Percentiles rank a stretch among this genome's conserved stretches.
Conservation (phyloP, 805 yeast genomes). For the Teunomyces barrocoloradensis region DNA sequence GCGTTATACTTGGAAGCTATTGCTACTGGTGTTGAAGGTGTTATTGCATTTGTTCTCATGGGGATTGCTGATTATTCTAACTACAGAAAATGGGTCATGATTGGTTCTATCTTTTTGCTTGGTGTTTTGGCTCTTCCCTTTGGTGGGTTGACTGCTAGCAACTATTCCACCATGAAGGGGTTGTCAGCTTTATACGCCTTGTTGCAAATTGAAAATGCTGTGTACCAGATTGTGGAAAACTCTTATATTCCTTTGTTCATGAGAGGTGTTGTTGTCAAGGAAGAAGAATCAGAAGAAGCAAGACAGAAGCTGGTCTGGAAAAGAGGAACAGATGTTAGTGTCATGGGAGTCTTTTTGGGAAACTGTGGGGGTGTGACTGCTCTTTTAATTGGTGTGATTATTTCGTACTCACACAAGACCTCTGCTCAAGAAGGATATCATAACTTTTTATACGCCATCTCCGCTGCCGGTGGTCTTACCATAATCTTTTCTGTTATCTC, state of each 20-base stretch:
- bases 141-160: constrained; percentile 23
- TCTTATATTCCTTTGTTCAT: constrained; percentile 41
- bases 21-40: constrained; percentile 36
- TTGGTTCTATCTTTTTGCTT: constrained; percentile 27
- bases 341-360: constrained; percentile 33
- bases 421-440: constrained; percentile 26
- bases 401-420: constrained; percentile 24
- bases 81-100: constrained; percentile 31
- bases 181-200: constrained; percentile 31
- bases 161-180: constrained; percentile 18
- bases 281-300: constrained; percentile 18
- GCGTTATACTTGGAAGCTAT: constrained; percentile 38
- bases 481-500: constrained; percentile 21
- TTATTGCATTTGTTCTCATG: constrained; percentile 34
- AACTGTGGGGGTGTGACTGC: constrained; percentile 40
- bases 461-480: constrained; percentile 37
- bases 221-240: constrained; percentile 38
- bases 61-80: constrained; percentile 42
- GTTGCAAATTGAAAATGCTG: constrained; percentile 24
- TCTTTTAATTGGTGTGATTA: constrained; percentile 34
- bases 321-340: constrained; percentile 36
- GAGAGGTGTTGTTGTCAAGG: constrained; percentile 24
- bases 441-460: constrained; percentile 35
- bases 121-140: constrained; percentile 37
- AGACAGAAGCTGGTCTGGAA: constrained; percentile 22